phyloP scores from a whole-genome alignment of 306 rosid species.

The Leucaena leucocephala region DNA sequence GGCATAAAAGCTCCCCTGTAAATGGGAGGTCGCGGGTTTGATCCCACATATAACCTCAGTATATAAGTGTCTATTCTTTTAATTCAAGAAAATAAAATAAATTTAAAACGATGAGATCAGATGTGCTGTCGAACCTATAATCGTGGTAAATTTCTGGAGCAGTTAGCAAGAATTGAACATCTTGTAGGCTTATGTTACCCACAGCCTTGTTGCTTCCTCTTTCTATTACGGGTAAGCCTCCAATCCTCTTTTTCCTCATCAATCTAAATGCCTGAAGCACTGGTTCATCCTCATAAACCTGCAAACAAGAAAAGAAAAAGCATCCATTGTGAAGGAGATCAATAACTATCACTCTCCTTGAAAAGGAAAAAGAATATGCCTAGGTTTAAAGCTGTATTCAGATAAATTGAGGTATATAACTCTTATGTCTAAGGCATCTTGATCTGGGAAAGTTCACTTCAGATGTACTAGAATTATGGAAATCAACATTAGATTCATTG shows the following conservation, averaged over 20 bases:
- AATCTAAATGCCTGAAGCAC: slow-evolving; percentile 88
- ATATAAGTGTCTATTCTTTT: no score
- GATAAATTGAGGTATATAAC: background rate
- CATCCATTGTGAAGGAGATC: slow-evolving; percentile 13
- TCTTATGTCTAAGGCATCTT: slow-evolving; percentile 8
- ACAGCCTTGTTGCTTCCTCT: slow-evolving; percentile 69
- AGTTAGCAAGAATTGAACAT: slow-evolving; percentile 79
- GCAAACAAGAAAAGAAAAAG: background rate
- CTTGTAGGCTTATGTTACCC: slow-evolving; percentile 82
- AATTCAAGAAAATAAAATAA: no score
- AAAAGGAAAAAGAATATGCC: background rate
- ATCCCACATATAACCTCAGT: no score
- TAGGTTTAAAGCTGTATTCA: background rate
- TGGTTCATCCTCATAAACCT: slow-evolving; percentile 88
- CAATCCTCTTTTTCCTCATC: slow-evolving; percentile 83
- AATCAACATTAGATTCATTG: slow-evolving; percentile 19
- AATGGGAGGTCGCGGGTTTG: no score
- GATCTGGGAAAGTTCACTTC: slow-evolving; percentile 8
- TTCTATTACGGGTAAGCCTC: slow-evolving; percentile 78
- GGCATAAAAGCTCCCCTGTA: background rate
- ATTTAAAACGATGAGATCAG: background rate
- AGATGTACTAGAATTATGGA: background rate
- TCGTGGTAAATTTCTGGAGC: slow-evolving; percentile 89
- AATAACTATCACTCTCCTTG: slow-evolving; percentile 7
- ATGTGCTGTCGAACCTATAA: slow-evolving; percentile 52